phyloP scores from a whole-genome alignment of 2,329 filamentous ascomycete species.

The Neonectria magnoliae region DNA sequence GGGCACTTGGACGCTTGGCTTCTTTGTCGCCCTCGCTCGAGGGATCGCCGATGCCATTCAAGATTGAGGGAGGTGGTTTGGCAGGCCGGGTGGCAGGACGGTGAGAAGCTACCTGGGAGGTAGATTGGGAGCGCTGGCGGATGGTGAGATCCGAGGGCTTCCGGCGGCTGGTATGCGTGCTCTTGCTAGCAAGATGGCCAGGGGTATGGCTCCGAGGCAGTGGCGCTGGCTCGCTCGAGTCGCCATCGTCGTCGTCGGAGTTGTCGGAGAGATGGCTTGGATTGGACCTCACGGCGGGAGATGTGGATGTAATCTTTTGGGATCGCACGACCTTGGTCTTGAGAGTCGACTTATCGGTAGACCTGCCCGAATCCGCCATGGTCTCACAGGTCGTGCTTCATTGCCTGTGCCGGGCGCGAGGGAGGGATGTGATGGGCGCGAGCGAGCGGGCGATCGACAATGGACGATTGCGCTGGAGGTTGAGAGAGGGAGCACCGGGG shows the following conservation, averaged over 20 bases:
- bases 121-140: conserved; percentile 65
- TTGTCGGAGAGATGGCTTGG: conserved; percentile 50
- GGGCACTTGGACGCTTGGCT: conserved; percentile 52
- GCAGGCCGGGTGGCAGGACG: conserved; percentile 41
- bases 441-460: conserved; percentile 24
- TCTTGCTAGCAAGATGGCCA: conserved; percentile 68
- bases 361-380: conserved; percentile 56
- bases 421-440: conserved; percentile 21
- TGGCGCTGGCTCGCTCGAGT: conserved; percentile 50
- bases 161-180: conserved; percentile 58
- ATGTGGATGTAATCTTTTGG: conserved; percentile 60
- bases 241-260: conserved; percentile 46
- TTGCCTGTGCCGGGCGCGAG: conserved; percentile 37
- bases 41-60: conserved; percentile 36
- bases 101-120: conserved; percentile 48
- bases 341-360: conserved; percentile 49
- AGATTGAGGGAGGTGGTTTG: conserved; percentile 41
- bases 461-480: background rate
- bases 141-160: conserved; percentile 63
- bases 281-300: conserved; percentile 42
- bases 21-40: conserved; percentile 42
- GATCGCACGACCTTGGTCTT: conserved; percentile 56
- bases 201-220: conserved; percentile 69
- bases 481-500: background rate
- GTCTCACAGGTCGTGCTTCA: conserved; percentile 44